Evolutionary conservation across 1,284 basidiomycete genomes (phyloP).

Genomic region (Boletus subluridellus): DNA sequence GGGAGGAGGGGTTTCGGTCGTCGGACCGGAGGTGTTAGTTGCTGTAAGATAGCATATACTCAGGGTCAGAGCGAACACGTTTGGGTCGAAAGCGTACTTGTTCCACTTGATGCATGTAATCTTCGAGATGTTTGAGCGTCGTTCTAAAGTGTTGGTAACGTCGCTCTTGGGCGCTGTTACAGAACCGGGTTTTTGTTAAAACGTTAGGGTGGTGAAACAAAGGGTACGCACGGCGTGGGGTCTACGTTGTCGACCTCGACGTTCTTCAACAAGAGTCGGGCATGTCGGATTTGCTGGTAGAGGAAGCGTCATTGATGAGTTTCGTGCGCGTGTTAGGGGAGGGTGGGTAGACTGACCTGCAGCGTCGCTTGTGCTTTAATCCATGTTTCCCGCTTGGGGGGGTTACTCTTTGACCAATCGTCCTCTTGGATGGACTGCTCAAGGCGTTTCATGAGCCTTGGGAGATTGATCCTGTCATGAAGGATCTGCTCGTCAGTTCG

Average conservation of each 20-base stretch:
- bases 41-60: constrained; percentile 28
- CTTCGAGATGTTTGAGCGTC: constrained; percentile 54
- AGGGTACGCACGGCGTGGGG: constrained; percentile 38
- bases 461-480: constrained; percentile 69
- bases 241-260: constrained; percentile 49
- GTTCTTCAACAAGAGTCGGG: constrained; percentile 54
- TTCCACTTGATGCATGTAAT: constrained; percentile 47
- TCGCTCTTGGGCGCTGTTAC: constrained; percentile 37
- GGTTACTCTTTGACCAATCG: constrained; percentile 44
- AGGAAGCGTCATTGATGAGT: neutral
- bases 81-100: constrained; percentile 36
- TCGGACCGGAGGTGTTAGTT: constrained; percentile 35
- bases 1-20: constrained; percentile 41
- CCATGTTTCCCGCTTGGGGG: constrained; percentile 44
- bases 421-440: constrained; percentile 52
- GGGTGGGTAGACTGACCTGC: constrained; percentile 44
- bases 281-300: constrained; percentile 60
- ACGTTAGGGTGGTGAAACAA: neutral
- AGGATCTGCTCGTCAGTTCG: constrained; percentile 39
- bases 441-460: constrained; percentile 56
- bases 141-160: constrained; percentile 45
- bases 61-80: constrained; percentile 1
- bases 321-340: neutral
- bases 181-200: neutral
- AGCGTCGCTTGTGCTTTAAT: constrained; percentile 54